A percentile compares a stretch with the other conserved stretches of the same genome.
These are phyloP conservation scores for Fusarium multiceps DNA, from an alignment of 2,329 filamentous ascomycete genomes.

Conservation along the genomic window DNA sequence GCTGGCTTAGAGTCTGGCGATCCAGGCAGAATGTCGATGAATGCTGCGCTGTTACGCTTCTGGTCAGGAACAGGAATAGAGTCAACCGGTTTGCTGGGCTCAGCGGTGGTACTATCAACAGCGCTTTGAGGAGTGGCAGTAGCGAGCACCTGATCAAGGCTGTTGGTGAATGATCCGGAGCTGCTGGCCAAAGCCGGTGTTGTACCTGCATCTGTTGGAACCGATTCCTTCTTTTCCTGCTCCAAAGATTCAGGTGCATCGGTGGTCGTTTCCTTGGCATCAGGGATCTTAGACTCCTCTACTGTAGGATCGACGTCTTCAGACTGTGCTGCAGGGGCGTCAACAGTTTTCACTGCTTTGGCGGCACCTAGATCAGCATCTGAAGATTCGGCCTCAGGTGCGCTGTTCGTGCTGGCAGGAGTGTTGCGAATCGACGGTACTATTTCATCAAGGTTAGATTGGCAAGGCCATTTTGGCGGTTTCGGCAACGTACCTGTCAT, in stretches of 20 bases:
- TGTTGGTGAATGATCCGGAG: not conserved
- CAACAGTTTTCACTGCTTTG: not conserved
- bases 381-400: not conserved
- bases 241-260: not conserved
- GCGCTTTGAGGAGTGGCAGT: not conserved
- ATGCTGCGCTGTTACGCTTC: not conserved
- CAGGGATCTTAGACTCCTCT: not conserved
- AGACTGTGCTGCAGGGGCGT: not conserved
- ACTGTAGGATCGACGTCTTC: not conserved
- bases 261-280: not conserved
- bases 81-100: not conserved
- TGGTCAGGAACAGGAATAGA: not conserved
- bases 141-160: not conserved
- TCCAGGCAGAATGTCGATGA: not conserved
- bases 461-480: not conserved
- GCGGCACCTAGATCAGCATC: not conserved
- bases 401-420: not conserved
- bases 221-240: not conserved
- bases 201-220: not conserved
- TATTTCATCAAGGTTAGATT: not conserved
- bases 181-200: not conserved
- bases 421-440: not conserved
- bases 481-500: not conserved
- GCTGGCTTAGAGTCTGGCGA: not conserved
- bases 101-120: not conserved